These are phyloP conservation scores for Ophiorrhiza pumila DNA, from an alignment of 257 asterid species.

Conservation along the genomic window DNA sequence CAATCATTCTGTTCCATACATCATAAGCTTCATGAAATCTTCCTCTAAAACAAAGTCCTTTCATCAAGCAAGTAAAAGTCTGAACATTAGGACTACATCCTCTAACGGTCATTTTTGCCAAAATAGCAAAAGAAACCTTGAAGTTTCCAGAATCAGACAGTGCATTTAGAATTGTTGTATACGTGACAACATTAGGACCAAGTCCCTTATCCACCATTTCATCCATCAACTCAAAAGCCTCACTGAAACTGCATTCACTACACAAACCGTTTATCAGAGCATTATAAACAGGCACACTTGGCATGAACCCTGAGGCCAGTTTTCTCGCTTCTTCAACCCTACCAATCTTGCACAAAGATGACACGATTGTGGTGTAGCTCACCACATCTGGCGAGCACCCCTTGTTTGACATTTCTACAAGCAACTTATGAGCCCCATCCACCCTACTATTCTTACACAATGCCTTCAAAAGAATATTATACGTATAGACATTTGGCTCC, in stretches of 20 bases:
- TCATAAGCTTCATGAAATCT: conserved; percentile 54
- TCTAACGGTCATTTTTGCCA: conserved; percentile 63
- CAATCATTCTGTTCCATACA: conserved; percentile 51
- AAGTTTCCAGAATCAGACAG: conserved; percentile 49
- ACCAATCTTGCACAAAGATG: conserved; percentile 70
- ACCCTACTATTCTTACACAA: conserved; percentile 71
- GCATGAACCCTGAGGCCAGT: conserved; percentile 39
- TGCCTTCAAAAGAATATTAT: conserved; percentile 82
- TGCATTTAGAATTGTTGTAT: conserved; percentile 51
- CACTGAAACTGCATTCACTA: conserved; percentile 37
- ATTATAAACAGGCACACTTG: conserved; percentile 60
- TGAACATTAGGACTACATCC: conserved; percentile 68
- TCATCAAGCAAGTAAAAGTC: conserved; percentile 75
- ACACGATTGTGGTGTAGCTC: conserved; percentile 72
- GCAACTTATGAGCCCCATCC: conserved; percentile 67
- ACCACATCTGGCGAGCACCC: conserved; percentile 79
- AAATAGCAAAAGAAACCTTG: conserved; percentile 49
- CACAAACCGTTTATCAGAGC: conserved; percentile 69
- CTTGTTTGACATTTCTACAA: conserved; percentile 78
- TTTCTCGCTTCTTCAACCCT: conserved; percentile 60
- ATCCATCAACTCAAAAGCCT: conserved; percentile 51
- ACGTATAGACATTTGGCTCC: conserved; percentile 81
- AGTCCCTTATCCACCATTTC: conserved; percentile 53
- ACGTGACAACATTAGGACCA: conserved; percentile 66
- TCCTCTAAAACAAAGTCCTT: conserved; percentile 53